These are phyloP conservation scores for Metschnikowia kofuensis DNA, from an alignment of 805 yeast species.

Conservation along the genomic window DNA sequence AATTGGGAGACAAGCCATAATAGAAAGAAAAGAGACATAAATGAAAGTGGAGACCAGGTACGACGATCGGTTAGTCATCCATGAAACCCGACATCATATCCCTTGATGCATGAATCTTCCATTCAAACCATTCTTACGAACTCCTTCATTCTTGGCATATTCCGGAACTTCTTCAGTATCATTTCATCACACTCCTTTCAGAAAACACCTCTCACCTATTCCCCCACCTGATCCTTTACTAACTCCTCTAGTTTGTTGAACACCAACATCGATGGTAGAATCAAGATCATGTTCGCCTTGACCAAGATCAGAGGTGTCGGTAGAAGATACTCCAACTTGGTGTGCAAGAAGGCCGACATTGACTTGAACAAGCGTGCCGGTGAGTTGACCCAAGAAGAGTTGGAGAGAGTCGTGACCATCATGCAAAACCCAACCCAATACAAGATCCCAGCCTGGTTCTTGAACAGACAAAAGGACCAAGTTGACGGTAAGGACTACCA, in stretches of 20 bases:
- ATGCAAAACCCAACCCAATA: conserved; percentile 99
- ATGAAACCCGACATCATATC: no score
- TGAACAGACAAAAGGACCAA: conserved; percentile 92
- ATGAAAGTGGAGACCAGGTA: no score
- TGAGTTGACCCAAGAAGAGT: conserved; percentile 99
- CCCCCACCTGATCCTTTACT: conserved; percentile 7
- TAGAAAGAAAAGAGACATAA: no score
- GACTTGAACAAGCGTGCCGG: conserved; percentile 99
- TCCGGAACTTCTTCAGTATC: not conserved
- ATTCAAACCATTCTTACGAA: no score
- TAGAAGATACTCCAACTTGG: conserved; percentile 99
- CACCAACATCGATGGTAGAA: conserved; percentile 99
- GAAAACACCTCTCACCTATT: not conserved
- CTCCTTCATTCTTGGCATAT: no score
- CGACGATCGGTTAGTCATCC: no score
- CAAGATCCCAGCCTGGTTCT: conserved; percentile 99
- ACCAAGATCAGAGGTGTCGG: conserved; percentile 99
- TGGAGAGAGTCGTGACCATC: conserved; percentile 99
- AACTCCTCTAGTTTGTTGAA: conserved; percentile 77
- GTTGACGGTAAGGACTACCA: conserved; percentile 99
- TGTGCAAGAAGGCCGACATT: conserved; percentile 99
- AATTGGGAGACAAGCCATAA: no score
- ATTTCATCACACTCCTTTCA: not conserved
- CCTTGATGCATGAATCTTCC: no score
- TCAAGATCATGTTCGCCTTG: conserved; percentile 99